These are phyloP conservation scores for Pythium insidiosum DNA, from an alignment of 352 stramenopile genomes.

Conservation along the genomic window DNA sequence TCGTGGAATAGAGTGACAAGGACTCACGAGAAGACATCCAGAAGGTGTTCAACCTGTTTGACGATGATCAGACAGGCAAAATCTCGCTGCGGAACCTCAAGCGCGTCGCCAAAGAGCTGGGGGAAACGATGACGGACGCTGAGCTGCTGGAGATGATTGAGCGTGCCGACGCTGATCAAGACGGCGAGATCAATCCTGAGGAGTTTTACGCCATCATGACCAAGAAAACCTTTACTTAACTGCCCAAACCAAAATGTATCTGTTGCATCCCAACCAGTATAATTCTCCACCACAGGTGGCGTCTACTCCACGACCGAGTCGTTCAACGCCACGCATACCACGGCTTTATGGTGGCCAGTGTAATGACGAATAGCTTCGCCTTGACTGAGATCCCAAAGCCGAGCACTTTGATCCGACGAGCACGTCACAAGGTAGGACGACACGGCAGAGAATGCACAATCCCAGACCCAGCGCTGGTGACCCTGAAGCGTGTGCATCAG, in stretches of 20 bases:
- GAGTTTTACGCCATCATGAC: conserved; percentile 99
- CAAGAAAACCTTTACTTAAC: conserved; percentile 89
- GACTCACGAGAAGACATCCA: conserved; percentile 96
- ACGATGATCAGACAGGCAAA: conserved; percentile 96
- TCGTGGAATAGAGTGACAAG: conserved; percentile 80
- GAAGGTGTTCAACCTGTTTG: conserved; percentile 95
- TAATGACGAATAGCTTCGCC: conserved; percentile 86
- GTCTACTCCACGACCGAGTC: conserved; percentile 42
- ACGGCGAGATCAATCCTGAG: conserved; percentile 96
- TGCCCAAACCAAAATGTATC: no score
- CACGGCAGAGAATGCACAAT: conserved; percentile 97
- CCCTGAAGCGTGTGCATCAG: conserved; percentile 77
- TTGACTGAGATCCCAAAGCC: conserved; percentile 95
- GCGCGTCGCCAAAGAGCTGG: conserved; percentile 96
- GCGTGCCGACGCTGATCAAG: conserved; percentile 91
- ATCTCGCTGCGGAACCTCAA: conserved; percentile 97
- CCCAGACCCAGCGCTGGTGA: conserved; percentile 97
- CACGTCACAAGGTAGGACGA: conserved; percentile 96
- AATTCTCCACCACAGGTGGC: no score
- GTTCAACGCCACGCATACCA: conserved; percentile 85
- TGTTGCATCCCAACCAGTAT: no score
- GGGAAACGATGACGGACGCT: conserved; percentile 98
- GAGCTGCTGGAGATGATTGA: conserved; percentile 99
- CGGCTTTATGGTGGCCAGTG: conserved; percentile 86
- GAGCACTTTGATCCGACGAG: conserved; percentile 93